Base-by-base conservation (phyloP, 2,329 filamentous ascomycete species). In the Aspergillus neotritici region DNA sequence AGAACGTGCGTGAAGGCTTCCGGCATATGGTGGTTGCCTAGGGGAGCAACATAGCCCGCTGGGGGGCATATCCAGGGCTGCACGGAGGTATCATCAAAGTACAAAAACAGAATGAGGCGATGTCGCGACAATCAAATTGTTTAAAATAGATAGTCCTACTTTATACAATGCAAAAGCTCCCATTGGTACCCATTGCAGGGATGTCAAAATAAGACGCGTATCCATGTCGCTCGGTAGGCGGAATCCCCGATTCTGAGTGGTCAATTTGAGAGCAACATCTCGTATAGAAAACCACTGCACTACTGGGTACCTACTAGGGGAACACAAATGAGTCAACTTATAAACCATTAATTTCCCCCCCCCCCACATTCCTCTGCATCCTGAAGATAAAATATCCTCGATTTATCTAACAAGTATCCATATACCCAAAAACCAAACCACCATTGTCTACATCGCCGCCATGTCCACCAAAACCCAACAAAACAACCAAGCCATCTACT, bases 351-450 rank as follows among this genome's bases (percentile, higher is more conserved):
- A 54, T 37, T 41, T 45, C 25, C 47, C 49, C n/a, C 62, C 65
- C 15, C 49, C 50, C 14, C 50, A 48, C 49, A 48, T 75, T 62
- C 44, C 62, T 52, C 36, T 60, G 55, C 72, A 80, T 15, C 78
- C 81, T 57, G 47, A 61, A 15, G 74, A 77, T 0, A 70, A 72
- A 54, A 65, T 0, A 78, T 79, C 10, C 46, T 82, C 31, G 47
- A 81, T 33, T 63, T 82, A 5, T 66, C 76, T 9, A 82, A 82
- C 51, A 64, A 25, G 7, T 8, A 25, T 9, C 21, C 1, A 25
- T 25, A 8, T 25, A 29, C 11, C 11, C 9, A 5, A 14, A n/a
- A 3, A 9, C 13, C 25, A 37, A 5, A 15, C 7, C 7, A 13
- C 12, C n/a, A 8, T 14, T 8, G 2, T 29, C 12, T 12, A 13